These are phyloP conservation scores for Cercospora berteroae DNA, from an alignment of 2,329 filamentous ascomycete genomes.

Conservation along the genomic window DNA sequence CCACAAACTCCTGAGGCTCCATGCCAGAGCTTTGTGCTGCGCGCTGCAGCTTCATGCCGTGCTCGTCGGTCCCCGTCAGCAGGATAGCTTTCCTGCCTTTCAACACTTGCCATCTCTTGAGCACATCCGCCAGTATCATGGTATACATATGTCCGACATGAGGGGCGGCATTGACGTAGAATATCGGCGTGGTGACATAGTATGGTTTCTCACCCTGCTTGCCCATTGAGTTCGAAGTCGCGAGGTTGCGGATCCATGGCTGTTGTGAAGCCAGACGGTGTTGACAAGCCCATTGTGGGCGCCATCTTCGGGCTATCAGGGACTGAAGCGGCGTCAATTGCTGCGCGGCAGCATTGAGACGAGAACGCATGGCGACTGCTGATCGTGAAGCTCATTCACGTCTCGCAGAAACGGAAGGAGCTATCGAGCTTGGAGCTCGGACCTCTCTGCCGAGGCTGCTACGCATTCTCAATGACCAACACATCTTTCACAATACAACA, in stretches of 20 bases:
- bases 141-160: slow-evolving; percentile 94
- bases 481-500: not conserved
- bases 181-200: slow-evolving; percentile 95
- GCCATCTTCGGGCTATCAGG: slow-evolving; percentile 37
- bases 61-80: slow-evolving; percentile 92
- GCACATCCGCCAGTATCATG: slow-evolving; percentile 83
- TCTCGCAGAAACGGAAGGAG: slow-evolving; percentile 11
- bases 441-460: not conserved
- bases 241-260: slow-evolving; percentile 18
- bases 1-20: slow-evolving; percentile 81
- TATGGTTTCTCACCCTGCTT: slow-evolving; percentile 64
- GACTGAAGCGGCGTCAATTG: slow-evolving; percentile 35
- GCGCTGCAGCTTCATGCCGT: slow-evolving; percentile 95
- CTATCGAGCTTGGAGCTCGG: slow-evolving; percentile 9
- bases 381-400: not conserved
- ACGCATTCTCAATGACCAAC: not conserved
- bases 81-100: slow-evolving; percentile 70
- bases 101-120: slow-evolving; percentile 87
- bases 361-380: slow-evolving; percentile 14
- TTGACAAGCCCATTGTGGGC: slow-evolving; percentile 38
- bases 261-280: slow-evolving; percentile 22
- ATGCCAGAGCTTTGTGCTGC: slow-evolving; percentile 71
- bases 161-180: slow-evolving; percentile 97
- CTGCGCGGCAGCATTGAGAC: slow-evolving; percentile 1
- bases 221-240: slow-evolving; percentile 19